Base-by-base conservation (phyloP, 2,329 filamentous ascomycete species). In the Sporothrix globosa region DNA sequence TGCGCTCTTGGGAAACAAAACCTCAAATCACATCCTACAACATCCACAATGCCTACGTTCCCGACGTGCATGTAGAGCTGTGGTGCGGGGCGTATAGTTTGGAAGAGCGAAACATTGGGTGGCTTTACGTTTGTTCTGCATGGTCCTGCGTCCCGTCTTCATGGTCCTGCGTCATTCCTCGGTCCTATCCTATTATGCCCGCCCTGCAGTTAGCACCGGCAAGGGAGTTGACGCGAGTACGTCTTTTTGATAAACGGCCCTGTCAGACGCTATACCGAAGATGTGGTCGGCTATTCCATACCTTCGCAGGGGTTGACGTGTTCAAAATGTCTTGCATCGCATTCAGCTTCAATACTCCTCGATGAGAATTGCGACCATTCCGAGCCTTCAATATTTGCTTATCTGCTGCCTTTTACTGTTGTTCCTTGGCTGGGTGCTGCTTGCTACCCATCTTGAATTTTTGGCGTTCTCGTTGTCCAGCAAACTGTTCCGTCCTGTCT, bases 41-140 rank as follows among this genome's bases (percentile, higher is more conserved):
- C 41, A n/a, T 27, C 41, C 52, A 27, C 27, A n/a, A 17, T n/a
- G 41, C 46, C 34, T 24, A 27, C 21, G 41, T 34, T 52, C 24
- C 46, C 46, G 14, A 39, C 27, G 34, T 39, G 63, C 46, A 27
- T 52, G 24, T 66, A 7, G 24, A 67, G 30, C 44, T 50, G 44
- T 67, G 46, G 27, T 53, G 27, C 46, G 63, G 63, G 63, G n/a
- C 21, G 39, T 34, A 14, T 34, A 34, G 41, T 5, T 27, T 30
- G 24, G 24, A 17, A 27, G 13, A 46, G 46, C 3, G n/a, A n/a
- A n/a, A n/a, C n/a, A n/a, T n/a, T n/a, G n/a, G 30, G 24, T n/a
- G 17, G 19, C 11, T 48, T 67, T 67, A n/a, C 27, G 46, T 30
- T 66, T 11, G 30, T 46, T 52, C 13, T 39, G 63, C 46, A 61